These are phyloP conservation scores for Rutidosis leptorrhynchoides DNA, from an alignment of 129 eudicot genomes.

Conservation along the genomic window DNA sequence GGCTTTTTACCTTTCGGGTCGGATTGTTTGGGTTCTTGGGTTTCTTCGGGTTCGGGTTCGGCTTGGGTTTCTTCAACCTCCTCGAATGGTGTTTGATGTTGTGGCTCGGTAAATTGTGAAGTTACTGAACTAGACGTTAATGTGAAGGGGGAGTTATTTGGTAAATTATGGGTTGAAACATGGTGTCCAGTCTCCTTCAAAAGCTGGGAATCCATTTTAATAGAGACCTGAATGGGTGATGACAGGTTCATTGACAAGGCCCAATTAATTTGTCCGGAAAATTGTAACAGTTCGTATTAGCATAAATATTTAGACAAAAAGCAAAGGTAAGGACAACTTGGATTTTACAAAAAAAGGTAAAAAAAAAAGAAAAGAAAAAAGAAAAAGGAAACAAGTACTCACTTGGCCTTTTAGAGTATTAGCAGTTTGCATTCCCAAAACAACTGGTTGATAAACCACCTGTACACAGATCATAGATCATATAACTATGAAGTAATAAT, in stretches of 20 bases:
- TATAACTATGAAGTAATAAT: conserved; percentile 17
- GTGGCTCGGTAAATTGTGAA: too few species aligned
- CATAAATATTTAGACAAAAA: background rate
- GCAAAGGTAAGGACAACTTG: background rate
- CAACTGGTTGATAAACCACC: conserved; percentile 95
- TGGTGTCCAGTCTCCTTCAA: conserved; percentile 96
- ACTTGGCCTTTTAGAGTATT: conserved; percentile 84
- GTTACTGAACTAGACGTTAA: too few species aligned
- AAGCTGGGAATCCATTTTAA: conserved; percentile 93
- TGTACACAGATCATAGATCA: conserved; percentile 24
- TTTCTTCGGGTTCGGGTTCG: too few species aligned
- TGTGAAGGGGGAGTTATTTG: background rate
- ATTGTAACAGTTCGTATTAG: background rate
- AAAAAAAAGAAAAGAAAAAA: background rate
- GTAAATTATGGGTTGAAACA: conserved; percentile 35
- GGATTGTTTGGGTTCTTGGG: background rate
- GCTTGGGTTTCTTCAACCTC: too few species aligned
- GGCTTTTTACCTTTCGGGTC: too few species aligned
- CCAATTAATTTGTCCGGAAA: conserved; percentile 87
- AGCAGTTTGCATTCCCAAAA: conserved; percentile 94
- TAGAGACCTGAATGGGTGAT: conserved; percentile 88
- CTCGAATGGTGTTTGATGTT: too few species aligned
- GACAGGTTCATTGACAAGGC: conserved; percentile 86
- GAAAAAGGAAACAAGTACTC: conserved; percentile 21
- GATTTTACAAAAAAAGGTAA: too few species aligned